A percentile compares a stretch with the other conserved stretches of the same genome.
Evolutionary conservation across 352 stramenopile species (phyloP).

Genomic region (Halophytophthora polymorphica): DNA sequence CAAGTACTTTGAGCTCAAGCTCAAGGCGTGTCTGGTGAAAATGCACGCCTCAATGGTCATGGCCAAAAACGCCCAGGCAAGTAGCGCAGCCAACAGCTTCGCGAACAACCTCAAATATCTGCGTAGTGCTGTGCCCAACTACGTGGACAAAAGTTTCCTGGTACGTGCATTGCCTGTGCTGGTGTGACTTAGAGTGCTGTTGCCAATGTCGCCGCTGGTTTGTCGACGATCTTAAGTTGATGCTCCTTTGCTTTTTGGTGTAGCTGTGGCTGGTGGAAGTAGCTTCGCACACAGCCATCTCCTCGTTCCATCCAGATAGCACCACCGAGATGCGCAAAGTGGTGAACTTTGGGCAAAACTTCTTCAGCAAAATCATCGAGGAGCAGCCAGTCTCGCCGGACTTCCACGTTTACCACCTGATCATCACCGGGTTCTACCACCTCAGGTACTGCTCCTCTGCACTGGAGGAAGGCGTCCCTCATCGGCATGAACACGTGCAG

Average conservation of each 20-base stretch:
- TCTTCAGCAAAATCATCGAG: slow-evolving; percentile 29
- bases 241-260: slow-evolving; percentile 3
- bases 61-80: slow-evolving; percentile 19
- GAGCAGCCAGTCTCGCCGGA: slow-evolving; percentile 26
- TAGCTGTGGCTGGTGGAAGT: slow-evolving; percentile 70
- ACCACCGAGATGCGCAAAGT: slow-evolving; percentile 28
- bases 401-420: slow-evolving; percentile 53
- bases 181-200: not conserved
- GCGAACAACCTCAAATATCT: slow-evolving; percentile 49
- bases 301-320: slow-evolving; percentile 29
- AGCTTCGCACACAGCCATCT: slow-evolving; percentile 50
- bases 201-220: not conserved
- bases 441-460: no score
- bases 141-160: slow-evolving; percentile 49
- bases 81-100: slow-evolving; percentile 22
- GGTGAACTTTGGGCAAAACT: slow-evolving; percentile 42
- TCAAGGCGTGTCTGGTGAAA: slow-evolving; percentile 50
- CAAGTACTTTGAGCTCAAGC: slow-evolving; percentile 48
- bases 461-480: no score
- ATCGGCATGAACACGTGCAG: not conserved
- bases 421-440: slow-evolving; percentile 53
- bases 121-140: slow-evolving; percentile 37
- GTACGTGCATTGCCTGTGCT: slow-evolving; percentile 16
- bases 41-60: slow-evolving; percentile 44
- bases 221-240: not conserved